Evolutionary conservation across 495 filamentous ascomycete genomes (phyloP).

Genomic region (Trichocladium uniseriatum): DNA sequence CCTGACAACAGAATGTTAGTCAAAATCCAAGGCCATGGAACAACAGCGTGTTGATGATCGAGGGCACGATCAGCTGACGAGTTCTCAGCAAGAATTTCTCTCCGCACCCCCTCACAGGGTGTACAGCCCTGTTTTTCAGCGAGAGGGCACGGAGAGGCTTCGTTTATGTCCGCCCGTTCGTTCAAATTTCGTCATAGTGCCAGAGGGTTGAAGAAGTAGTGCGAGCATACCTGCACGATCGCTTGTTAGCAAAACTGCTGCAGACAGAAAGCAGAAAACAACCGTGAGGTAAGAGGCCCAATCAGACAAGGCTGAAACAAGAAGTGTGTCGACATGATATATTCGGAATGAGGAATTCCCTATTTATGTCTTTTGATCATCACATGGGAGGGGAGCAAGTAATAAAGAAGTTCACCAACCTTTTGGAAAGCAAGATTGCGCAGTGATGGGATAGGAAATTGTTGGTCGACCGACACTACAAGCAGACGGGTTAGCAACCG

Average conservation of each 20-base stretch:
- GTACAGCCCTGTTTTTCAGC: conserved; percentile 72
- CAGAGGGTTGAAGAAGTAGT: conserved; percentile 19
- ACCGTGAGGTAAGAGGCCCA: conserved; percentile 16
- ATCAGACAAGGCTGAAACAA: conserved; percentile 99
- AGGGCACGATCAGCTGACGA: conserved; percentile 80
- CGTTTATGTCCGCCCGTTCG: conserved; percentile 97
- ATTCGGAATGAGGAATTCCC: conserved; percentile 97
- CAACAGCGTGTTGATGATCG: conserved; percentile 11
- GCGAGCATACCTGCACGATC: conserved; percentile 50
- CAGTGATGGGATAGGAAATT: not conserved
- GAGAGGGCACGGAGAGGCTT: conserved; percentile 54
- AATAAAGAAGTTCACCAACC: conserved; percentile 41
- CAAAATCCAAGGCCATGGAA: conserved; percentile 1
- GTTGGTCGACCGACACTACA: conserved; percentile 15
- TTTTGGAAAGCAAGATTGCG: conserved; percentile 32
- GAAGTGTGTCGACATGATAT: conserved; percentile 70
- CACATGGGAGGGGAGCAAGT: conserved; percentile 40
- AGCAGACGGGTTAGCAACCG: conserved; percentile 15
- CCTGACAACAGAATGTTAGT: conserved; percentile 36
- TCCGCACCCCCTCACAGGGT: conserved; percentile 58
- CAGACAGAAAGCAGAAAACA: conserved; percentile 21
- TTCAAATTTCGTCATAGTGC: conserved; percentile 85
- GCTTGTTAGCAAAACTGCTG: conserved; percentile 30
- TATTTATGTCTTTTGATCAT: conserved; percentile 74
- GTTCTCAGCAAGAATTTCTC: conserved; percentile 90